Conservation (phyloP, 1,139 yeast species). For the Blastobotrys arbuscula region DNA sequence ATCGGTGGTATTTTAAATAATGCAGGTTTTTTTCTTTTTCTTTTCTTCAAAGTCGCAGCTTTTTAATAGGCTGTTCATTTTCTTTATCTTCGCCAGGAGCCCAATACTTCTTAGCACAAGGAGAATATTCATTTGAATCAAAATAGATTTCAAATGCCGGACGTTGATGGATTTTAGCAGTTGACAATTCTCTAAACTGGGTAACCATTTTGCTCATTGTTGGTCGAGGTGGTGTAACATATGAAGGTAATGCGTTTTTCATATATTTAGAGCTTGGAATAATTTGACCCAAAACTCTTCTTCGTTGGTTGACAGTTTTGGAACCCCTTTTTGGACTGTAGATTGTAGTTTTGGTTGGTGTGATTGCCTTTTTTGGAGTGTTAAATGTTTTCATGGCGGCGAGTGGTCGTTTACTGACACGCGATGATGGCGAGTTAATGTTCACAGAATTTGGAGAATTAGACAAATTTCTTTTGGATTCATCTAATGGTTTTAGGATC, state of each 20-base stretch:
- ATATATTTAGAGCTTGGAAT: not conserved
- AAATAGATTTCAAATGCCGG: slow-evolving; percentile 6
- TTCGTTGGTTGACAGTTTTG: not conserved
- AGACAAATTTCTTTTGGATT: not conserved
- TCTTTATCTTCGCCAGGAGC: slow-evolving; percentile 10
- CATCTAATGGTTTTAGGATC: not conserved
- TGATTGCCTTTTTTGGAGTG: not conserved
- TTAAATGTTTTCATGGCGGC: not conserved
- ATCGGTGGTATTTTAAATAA: not conserved
- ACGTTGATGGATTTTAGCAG: not conserved
- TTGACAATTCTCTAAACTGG: not conserved
- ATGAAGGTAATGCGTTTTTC: not conserved
- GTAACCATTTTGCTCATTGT: not conserved
- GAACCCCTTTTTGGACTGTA: not conserved
- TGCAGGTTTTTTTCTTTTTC: not conserved
- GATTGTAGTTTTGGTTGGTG: not conserved
- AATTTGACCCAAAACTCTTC: slow-evolving; percentile 4
- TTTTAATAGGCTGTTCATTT: slow-evolving; percentile 1
- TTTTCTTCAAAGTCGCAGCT: not conserved
- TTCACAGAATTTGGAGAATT: too few species aligned
- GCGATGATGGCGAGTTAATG: too few species aligned
- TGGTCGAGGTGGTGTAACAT: slow-evolving; percentile 9
- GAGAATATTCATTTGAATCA: slow-evolving; percentile 3
- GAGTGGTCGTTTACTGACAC: not conserved
- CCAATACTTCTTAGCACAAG: not conserved